Base-by-base conservation (phyloP, 108 stramenopile genomes). In the Skeletonema menzelii region DNA sequence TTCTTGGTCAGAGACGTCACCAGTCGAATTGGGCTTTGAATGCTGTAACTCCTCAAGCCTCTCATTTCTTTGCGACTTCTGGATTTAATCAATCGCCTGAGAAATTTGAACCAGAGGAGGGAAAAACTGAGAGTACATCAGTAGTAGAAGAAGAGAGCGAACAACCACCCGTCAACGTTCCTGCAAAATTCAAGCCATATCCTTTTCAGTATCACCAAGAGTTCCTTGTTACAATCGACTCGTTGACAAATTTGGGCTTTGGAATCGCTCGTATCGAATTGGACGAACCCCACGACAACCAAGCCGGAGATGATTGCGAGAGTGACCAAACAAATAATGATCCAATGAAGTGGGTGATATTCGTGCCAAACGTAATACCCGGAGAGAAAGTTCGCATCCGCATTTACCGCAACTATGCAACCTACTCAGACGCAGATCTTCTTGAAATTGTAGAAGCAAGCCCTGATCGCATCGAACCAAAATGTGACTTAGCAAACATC, bases 361-460 rank as follows among this genome's bases (percentile, higher is more conserved):
- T 96, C 71, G 91, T 98, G 0, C 96, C 97, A 20, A 83, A 84
- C 47, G 96, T 96, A 6, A 87, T 98, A 24, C 96, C 94, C 1
- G 98, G 97, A 46, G 98, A 98, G 80, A 70, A 69, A 17, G 87
- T 95, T 14, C 67, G 69, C 19, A 73, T 86, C 10, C 70, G 93
- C 32, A 87, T 99, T 30, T 97, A 92, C 76, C 88, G 95, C 44
- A 97, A 97, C 63, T 83, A 87, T 64, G 72, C 80, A 31, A 67
- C 76, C 20, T 96, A 97, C 79, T 93, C 92, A 40, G 97, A 97
- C 63, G 97, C 95, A 19, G 96, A 97, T 73, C 63, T 97, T 11
- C 59, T 97, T 0, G 72, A 88, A 60, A 87, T 99, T 4, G 3
- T 96, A 10, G 80, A 91, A 64, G 68, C 94, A 12, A 91, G 89